Conservation (phyloP, 2,329 filamentous ascomycete species). For the Alternaria hordeiaustralica region DNA sequence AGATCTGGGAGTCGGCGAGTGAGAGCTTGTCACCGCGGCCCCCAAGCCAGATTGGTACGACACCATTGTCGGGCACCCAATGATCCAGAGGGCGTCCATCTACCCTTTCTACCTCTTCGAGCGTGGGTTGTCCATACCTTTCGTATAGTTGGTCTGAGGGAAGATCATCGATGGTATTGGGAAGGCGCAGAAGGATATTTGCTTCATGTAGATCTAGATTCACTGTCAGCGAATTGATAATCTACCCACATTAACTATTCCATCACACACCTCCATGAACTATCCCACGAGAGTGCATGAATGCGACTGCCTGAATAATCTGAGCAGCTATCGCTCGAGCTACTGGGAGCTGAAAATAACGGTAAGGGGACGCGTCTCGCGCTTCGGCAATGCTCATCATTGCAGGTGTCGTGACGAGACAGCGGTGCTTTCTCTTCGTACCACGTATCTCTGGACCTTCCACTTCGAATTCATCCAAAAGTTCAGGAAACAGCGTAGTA, state of each 20-base stretch:
- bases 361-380: conserved; percentile 5
- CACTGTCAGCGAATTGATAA: not conserved
- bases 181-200: conserved; percentile 17
- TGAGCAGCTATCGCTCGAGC: conserved; percentile 17
- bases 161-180: conserved; percentile 8
- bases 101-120: not conserved
- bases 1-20: not conserved
- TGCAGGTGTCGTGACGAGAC: conserved; percentile 47
- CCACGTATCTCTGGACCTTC: conserved; percentile 37
- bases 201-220: conserved; percentile 17
- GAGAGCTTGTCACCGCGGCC: conserved; percentile 7
- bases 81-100: conserved; percentile 14
- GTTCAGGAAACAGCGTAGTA: not conserved
- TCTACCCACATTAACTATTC: not conserved
- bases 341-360: conserved; percentile 12
- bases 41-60: conserved; percentile 16
- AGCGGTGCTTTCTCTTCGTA: conserved; percentile 33
- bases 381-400: conserved; percentile 26
- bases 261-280: conserved; percentile 17
- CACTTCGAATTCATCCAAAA: conserved; percentile 42
- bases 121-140: not conserved
- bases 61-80: conserved; percentile 17
- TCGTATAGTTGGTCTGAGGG: not conserved
- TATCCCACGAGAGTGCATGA: conserved; percentile 16
- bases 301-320: conserved; percentile 14